Base-by-base conservation (phyloP, 352 stramenopile genomes). In the Globisporangium cystogenes region DNA sequence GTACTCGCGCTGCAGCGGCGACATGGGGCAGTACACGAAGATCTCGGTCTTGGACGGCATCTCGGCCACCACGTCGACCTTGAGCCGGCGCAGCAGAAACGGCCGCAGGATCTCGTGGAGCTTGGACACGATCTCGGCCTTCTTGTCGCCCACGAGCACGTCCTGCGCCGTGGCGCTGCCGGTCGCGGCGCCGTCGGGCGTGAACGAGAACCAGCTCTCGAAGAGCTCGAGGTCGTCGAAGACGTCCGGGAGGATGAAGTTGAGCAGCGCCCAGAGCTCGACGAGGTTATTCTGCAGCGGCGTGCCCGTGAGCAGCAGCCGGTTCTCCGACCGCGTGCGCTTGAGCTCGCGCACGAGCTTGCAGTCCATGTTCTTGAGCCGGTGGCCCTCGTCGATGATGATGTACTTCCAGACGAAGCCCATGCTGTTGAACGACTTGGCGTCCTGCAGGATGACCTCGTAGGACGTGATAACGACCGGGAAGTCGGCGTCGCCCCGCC, bases 41-140 rank as follows among this genome's bases (percentile, higher is more conserved):
- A n/a, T 98, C 70, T 99, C 97, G 63, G 98, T 96, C 76, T 99
- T 99, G 6, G 94, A 93, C 12, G 95, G 96, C 20, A 99, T 99
- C 62, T 99, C 97, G n/a, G n/a, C n/a, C n/a, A n/a, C n/a, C 4
- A 99, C 97, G 72, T 99, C 96, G 45, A 98, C 96, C 67, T 99
- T 99, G 4, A 99, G 67, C 51, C 97, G 80, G 53, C 97, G 87
- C 41, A 99, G 68, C 74, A 99, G 98, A 72, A 98, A 99, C 1
- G 96, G 96, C 41, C 93, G 76, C 43, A 95, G 61, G 45, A 95
- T 95, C 54, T 90, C 89, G 66, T 95, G 84, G 42, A 95, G 54
- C 60, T 95, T n/a, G n/a, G n/a, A n/a, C n/a, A n/a, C n/a, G n/a
- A n/a, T n/a, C n/a, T n/a, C n/a, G n/a, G n/a, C n/a, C n/a, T n/a